Base-by-base conservation (phyloP, 768 basidiomycete species). In the Suillus decipiens region DNA sequence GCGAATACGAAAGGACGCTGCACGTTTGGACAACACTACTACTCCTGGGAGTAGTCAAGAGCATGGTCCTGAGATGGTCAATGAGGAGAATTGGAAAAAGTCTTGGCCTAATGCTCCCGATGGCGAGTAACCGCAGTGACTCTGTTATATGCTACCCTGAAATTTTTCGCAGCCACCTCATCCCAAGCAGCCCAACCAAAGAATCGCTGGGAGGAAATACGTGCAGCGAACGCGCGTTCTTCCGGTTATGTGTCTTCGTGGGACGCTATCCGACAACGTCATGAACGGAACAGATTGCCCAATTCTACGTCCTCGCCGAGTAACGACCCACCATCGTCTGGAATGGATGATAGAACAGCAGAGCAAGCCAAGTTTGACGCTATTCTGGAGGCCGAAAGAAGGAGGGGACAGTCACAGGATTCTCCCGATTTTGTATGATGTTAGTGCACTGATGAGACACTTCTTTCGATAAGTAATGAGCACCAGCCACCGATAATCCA, bases 181-280 rank as follows among this genome's bases (percentile, higher is more conserved):
- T 17, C 56, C 24, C 56, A 57, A 41, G 17, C 19, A n/a, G 39
- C 53, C 28, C 60, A 36, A 61, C 62, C 71, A 57, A 63, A 63
- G 42, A 83, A 75, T 59, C 83, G 78, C 64, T 92, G 90, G 90
- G 87, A 89, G 39, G 82, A 87, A 64, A 86, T 92, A 54, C 85
- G 89, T 60, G 76, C 78, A 50, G 82, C 77, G 37, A 88, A 88
- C 63, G 77, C 76, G 17, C 73, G 77, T 22, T 76, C 73, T 36
- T 63, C 74, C 17, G 79, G 73, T 42, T 69, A 72, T 45, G 72
- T 71, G 4, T 90, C 90, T 22, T 79, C 87, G 4, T 91, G 90
- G 90, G 90, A 91, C 67, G 72, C 76, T 31, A 77, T 92, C 24
- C 85, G 90, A 37, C 86, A 89, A 70, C 79, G 77, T 54, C 80